These are phyloP conservation scores for Porcisia hertigi DNA, from an alignment of 208 protist species.

Conservation along the genomic window DNA sequence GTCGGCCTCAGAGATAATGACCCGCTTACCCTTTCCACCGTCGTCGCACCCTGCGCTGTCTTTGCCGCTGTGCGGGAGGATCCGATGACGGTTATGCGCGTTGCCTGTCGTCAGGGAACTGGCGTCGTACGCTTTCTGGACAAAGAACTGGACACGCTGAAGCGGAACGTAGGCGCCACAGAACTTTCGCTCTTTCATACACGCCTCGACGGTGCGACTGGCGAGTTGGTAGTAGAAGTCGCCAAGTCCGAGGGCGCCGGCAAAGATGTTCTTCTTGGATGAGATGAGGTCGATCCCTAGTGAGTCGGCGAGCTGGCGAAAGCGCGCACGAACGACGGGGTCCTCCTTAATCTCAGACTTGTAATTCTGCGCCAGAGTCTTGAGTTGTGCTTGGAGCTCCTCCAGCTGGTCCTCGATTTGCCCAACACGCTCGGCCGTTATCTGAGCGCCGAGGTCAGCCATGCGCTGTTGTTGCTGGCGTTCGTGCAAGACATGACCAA, in stretches of 20 bases:
- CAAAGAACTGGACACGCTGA: constrained; percentile 46
- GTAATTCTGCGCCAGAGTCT: constrained; percentile 57
- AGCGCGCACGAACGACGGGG: constrained; percentile 80
- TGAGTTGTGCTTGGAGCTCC: constrained; percentile 67
- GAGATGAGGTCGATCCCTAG: constrained; percentile 87
- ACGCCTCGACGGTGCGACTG: constrained; percentile 77
- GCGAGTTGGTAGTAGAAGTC: constrained; percentile 89
- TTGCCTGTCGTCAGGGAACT: constrained; percentile 23
- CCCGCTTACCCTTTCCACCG: constrained; percentile 18
- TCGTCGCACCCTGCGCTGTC: constrained; percentile 3
- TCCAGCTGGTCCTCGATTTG: constrained; percentile 83
- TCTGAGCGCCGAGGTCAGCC: constrained; percentile 81
- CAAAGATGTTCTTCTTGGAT: constrained; percentile 87
- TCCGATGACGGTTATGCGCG: not conserved
- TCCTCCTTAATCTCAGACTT: constrained; percentile 78
- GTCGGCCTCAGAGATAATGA: constrained; percentile 64
- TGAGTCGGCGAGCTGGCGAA: constrained; percentile 87
- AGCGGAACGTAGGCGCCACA: constrained; percentile 84
- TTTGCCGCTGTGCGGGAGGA: not conserved
- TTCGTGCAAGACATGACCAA: constrained; percentile 80
- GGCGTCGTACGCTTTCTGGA: constrained; percentile 68
- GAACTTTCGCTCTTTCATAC: constrained; percentile 86
- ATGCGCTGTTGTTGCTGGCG: constrained; percentile 77
- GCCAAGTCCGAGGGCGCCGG: constrained; percentile 71
- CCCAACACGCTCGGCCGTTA: constrained; percentile 80